phyloP scores from a whole-genome alignment of 1,284 basidiomycete species.

The Ceratobasidium theobromae region DNA sequence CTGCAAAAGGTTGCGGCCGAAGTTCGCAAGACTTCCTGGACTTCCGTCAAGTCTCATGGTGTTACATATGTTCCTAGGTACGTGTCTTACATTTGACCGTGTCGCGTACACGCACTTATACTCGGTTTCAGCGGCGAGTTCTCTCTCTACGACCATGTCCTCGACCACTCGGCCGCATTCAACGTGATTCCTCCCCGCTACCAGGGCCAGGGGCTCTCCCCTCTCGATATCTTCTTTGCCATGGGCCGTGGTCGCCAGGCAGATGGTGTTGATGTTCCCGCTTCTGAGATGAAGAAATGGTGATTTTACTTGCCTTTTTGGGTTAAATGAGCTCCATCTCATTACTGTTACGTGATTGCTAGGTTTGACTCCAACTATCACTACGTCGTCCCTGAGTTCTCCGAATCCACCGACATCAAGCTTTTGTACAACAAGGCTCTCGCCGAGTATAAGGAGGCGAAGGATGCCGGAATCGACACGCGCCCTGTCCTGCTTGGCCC shows the following conservation, averaged over 20 bases:
- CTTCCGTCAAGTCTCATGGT: slow-evolving; percentile 80
- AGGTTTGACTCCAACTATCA: slow-evolving; percentile 99
- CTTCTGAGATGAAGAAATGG: slow-evolving; percentile 99
- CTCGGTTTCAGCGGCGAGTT: slow-evolving; percentile 81
- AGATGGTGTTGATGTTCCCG: slow-evolving; percentile 92
- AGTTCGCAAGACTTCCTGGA: slow-evolving; percentile 91
- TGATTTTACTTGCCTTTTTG: slow-evolving; percentile 45
- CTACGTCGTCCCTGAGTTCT: slow-evolving; percentile 97
- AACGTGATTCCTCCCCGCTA: slow-evolving; percentile 98
- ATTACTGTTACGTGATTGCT: slow-evolving; percentile 35
- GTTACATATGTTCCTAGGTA: slow-evolving; percentile 94
- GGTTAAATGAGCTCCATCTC: slow-evolving; percentile 31
- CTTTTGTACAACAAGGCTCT: slow-evolving; percentile 94
- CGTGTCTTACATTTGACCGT: slow-evolving; percentile 41
- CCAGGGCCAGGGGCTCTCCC: slow-evolving; percentile 80
- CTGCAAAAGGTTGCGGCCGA: slow-evolving; percentile 88
- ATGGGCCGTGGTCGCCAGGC: slow-evolving; percentile 99
- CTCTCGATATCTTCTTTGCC: slow-evolving; percentile 96
- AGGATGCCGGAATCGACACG: slow-evolving; percentile 85
- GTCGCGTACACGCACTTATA: slow-evolving; percentile 17
- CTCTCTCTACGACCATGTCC: slow-evolving; percentile 97
- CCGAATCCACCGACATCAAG: slow-evolving; percentile 90
- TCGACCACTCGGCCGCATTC: slow-evolving; percentile 96
- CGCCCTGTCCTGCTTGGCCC: slow-evolving; percentile 97
- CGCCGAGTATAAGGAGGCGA: slow-evolving; percentile 94